phyloP scores from a whole-genome alignment of 441 rosid species.

The Arabidopsis lyrata region DNA sequence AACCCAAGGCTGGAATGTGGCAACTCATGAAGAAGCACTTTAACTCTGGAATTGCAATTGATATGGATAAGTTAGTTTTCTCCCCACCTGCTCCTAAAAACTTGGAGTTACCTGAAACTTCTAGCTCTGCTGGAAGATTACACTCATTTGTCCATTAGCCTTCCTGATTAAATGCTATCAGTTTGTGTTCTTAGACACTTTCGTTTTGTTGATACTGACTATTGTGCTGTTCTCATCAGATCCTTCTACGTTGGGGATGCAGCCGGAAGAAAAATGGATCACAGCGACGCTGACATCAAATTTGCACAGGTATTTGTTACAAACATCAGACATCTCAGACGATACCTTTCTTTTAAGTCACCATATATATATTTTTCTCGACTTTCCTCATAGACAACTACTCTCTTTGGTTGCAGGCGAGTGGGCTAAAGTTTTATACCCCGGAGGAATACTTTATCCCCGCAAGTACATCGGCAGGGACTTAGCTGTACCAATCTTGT shows the following conservation, averaged over 20 bases:
- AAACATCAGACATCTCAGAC: constrained; percentile 5
- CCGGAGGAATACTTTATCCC: constrained; percentile 79
- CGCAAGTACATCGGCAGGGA: constrained; percentile 10
- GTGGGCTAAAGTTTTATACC: constrained; percentile 75
- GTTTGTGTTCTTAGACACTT: constrained; percentile 6
- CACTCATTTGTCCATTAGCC: background rate
- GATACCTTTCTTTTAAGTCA: background rate
- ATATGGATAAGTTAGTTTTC: constrained; percentile 73
- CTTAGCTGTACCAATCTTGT: constrained; percentile 16
- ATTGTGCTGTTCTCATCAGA: constrained; percentile 44
- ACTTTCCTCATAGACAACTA: constrained; percentile 5
- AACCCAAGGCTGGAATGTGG: constrained; percentile 97
- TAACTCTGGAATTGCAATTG: constrained; percentile 80
- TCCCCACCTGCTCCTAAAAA: constrained; percentile 26
- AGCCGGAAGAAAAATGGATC: constrained; percentile 83
- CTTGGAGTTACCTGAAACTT: constrained; percentile 24
- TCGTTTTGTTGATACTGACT: constrained; percentile 32
- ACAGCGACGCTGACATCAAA: constrained; percentile 84
- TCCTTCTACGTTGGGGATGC: constrained; percentile 98
- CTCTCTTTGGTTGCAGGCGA: constrained; percentile 60
- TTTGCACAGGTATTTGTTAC: constrained; percentile 73
- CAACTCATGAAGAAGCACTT: constrained; percentile 77
- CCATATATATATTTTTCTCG: background rate
- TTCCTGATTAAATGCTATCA: background rate
- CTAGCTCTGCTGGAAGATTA: constrained; percentile 25